Evolutionary conservation across 2,329 filamentous ascomycete species (phyloP).

Genomic region (Rhinocladiella similis): DNA sequence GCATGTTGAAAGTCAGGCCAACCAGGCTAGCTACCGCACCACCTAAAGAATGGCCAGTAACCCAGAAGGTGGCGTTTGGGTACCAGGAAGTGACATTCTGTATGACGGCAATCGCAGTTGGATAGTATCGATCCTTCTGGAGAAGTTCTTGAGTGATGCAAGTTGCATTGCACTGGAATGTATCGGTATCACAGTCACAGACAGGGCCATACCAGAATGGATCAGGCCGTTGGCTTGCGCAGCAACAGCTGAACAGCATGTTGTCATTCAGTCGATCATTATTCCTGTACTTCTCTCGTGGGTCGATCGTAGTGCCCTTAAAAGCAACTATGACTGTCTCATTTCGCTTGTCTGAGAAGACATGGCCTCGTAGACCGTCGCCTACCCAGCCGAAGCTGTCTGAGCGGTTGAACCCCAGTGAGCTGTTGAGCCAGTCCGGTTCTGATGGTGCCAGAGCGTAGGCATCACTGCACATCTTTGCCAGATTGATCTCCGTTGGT

Average conservation of each 20-base stretch:
- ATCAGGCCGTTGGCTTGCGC: constrained; percentile 21
- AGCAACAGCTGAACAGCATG: constrained; percentile 28
- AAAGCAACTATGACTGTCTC: constrained; percentile 25
- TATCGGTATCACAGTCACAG: constrained; percentile 22
- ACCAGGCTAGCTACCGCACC: constrained; percentile 23
- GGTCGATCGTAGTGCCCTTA: constrained; percentile 26
- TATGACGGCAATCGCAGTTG: constrained; percentile 17
- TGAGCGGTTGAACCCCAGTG: constrained; percentile 25
- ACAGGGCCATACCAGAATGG: constrained; percentile 23
- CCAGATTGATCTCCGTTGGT: constrained; percentile 28
- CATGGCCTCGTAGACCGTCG: constrained; percentile 25
- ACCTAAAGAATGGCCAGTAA: constrained; percentile 27
- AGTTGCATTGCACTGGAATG: constrained; percentile 23
- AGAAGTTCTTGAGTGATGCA: constrained; percentile 20
- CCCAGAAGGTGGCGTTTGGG: constrained; percentile 22
- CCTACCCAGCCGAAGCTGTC: constrained; percentile 23
- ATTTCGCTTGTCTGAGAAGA: constrained; percentile 22
- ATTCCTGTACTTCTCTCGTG: constrained; percentile 10
- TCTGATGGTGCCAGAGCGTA: constrained; percentile 20
- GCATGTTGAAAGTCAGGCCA: constrained; percentile 21
- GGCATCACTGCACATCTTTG: constrained; percentile 25
- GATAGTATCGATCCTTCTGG: constrained; percentile 24
- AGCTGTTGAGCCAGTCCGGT: constrained; percentile 25
- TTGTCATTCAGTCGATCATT: constrained; percentile 26
- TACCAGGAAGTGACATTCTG: constrained; percentile 16